These are phyloP conservation scores for Metahyphopichia silvanorum DNA, from an alignment of 805 yeast genomes.

Conservation along the genomic window DNA sequence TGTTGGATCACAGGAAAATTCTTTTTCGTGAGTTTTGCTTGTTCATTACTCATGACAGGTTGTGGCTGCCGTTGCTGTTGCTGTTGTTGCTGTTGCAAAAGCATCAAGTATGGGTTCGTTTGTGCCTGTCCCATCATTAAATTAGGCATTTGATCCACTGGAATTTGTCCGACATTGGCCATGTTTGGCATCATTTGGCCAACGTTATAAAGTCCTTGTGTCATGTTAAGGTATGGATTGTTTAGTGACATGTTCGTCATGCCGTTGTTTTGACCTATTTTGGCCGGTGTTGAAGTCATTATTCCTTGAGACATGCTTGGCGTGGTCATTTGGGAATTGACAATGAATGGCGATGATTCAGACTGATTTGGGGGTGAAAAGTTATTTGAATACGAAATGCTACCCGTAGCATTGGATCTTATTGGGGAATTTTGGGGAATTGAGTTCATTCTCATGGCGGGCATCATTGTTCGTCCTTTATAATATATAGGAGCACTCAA, in stretches of 20 bases:
- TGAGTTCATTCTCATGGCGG: no score
- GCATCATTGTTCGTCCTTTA: no score
- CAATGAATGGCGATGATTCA: conserved; percentile 2
- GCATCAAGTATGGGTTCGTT: neutral
- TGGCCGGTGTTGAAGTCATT: conserved; percentile 13
- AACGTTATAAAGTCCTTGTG: neutral
- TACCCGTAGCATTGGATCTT: no score
- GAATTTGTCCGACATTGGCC: neutral
- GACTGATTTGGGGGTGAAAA: no score
- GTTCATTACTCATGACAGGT: conserved; percentile 1
- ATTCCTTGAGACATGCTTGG: conserved; percentile 4
- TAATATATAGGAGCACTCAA: conserved; percentile 34
- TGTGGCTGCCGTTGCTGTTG: conserved; percentile 6
- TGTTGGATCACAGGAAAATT: conserved; percentile 7
- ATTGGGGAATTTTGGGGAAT: no score
- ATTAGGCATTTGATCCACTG: conserved; percentile 4
- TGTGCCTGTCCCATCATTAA: conserved; percentile 12
- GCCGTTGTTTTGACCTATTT: neutral
- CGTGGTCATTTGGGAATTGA: conserved; percentile 1
- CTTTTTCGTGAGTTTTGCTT: conserved; percentile 5
- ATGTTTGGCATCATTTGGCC: neutral
- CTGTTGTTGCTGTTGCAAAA: conserved; percentile 6
- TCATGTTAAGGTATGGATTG: no score
- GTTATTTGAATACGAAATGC: no score
- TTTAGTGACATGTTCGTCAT: no score